Evolutionary conservation across 306 rosid species (phyloP).

Genomic region (Ammopiptanthus mongolicus): DNA sequence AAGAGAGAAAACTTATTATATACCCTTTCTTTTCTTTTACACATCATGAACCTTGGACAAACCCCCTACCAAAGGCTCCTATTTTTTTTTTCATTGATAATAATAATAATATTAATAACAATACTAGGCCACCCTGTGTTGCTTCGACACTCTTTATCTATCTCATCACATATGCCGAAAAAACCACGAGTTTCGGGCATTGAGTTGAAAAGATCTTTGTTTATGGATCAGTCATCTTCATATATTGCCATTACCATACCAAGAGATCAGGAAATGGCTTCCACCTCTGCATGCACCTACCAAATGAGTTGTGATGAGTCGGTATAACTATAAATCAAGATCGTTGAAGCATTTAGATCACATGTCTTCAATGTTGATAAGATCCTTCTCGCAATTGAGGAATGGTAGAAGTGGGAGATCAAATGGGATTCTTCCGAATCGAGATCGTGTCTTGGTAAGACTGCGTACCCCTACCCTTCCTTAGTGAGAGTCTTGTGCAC

Average conservation of each 20-base stretch:
- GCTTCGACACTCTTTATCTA: constrained; percentile 24
- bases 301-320: not conserved
- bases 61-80: constrained; percentile 37
- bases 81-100: constrained; percentile 1
- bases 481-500: no score
- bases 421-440: constrained; percentile 20
- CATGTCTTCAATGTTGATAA: constrained; percentile 22
- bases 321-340: not conserved
- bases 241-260: constrained; percentile 17
- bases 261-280: constrained; percentile 14
- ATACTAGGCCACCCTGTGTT: no score
- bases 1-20: no score
- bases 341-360: constrained; percentile 30
- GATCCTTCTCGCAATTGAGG: constrained; percentile 36
- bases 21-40: constrained; percentile 24
- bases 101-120: no score
- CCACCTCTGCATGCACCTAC: not conserved
- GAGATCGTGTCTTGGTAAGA: no score
- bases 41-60: constrained; percentile 29
- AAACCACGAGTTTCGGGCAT: not conserved
- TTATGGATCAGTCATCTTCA: constrained; percentile 32
- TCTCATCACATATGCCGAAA: not conserved
- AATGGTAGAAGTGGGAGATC: constrained; percentile 4
- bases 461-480: no score
- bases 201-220: constrained; percentile 42